Base-by-base conservation (phyloP, 768 basidiomycete genomes). In the Chalciporus sphaerocephalus region DNA sequence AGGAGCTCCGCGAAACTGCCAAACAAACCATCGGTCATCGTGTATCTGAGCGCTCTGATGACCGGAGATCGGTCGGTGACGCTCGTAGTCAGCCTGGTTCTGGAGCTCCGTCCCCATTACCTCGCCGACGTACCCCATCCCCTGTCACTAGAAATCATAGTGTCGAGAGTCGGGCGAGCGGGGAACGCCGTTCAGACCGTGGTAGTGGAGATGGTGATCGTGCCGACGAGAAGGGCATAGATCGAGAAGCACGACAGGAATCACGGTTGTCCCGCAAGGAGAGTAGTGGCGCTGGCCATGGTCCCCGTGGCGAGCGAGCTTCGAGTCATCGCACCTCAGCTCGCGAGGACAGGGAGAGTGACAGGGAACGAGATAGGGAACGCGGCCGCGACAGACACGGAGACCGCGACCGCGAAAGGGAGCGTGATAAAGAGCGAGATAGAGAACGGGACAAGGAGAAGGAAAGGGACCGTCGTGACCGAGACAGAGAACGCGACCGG, bases 1-100 rank as follows among this genome's bases (percentile, higher is more conserved):
- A 89, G 54, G 88, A 88, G 55, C 73, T 90, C 13, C 76, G 89
- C 40, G 86, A 87, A 59, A 88, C 85, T 2, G 88, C 87, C 6
- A 85, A 83, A 56, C 83, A 85, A 57, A 74, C 79, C 13, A 76
- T 82, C 34, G 61, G 60, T 27, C 72, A 62, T 15, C 64, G 70
- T 28, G 54, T 51, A 35, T 47, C 61, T 34, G 80, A 56, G 54
- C 71, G 59, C 48, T 51, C 55, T 17, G 77, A 78, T 23, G 74
- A 74, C 38, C 72, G 67, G 28, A 56, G 57, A 42, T 56, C 49
- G 28, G 59, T 52, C 5, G 55, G 55, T 13, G 74, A 76, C 40
- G 55, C 63, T 12, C 76, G 79, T 16, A 68, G 66, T 52, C 75
- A 74, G 41, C 72, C 70, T 55, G 74, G 72, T n/a, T 79, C 76